phyloP scores from a whole-genome alignment of 23 red algal species.

The Gracilariopsis chorda region DNA sequence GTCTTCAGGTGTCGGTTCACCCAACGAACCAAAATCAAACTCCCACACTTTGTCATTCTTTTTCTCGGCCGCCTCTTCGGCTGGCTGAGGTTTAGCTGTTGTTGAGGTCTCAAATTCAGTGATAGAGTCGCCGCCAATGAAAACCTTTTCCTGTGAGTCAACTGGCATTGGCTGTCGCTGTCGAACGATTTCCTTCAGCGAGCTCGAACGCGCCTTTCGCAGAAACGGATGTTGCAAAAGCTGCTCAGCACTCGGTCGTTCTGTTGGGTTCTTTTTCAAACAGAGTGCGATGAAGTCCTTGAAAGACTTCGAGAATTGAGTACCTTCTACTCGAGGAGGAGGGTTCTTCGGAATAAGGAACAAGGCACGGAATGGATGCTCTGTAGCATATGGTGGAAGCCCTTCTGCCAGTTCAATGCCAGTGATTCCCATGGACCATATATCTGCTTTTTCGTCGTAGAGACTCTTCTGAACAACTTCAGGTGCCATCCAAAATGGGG shows the following conservation, averaged over 20 bases:
- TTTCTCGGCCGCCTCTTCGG: neutral
- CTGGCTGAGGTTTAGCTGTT: neutral
- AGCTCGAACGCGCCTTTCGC: conserved; percentile 38
- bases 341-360: conserved; percentile 90
- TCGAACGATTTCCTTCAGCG: conserved; percentile 41
- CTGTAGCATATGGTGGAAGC: conserved; percentile 78
- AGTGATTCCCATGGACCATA: conserved; percentile 97
- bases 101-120: conserved; percentile 12
- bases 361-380: conserved; percentile 92
- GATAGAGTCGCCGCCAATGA: conserved; percentile 11
- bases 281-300: conserved; percentile 70
- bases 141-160: neutral
- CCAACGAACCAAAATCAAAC: conserved; percentile 49
- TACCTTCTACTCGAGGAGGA: conserved; percentile 80
- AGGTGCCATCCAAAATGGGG: conserved; percentile 99
- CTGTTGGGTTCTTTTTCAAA: conserved; percentile 67
- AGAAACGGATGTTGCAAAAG: conserved; percentile 74
- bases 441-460: conserved; percentile 98
- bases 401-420: conserved; percentile 85
- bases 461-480: conserved; percentile 93
- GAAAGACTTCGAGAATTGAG: conserved; percentile 61
- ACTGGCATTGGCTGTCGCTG: conserved; percentile 13
- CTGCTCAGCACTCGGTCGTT: conserved; percentile 62
- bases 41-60: conserved; percentile 1
- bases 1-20: neutral